Base-by-base conservation (phyloP, 768 basidiomycete genomes). In the Sarcomyxa edulis region DNA sequence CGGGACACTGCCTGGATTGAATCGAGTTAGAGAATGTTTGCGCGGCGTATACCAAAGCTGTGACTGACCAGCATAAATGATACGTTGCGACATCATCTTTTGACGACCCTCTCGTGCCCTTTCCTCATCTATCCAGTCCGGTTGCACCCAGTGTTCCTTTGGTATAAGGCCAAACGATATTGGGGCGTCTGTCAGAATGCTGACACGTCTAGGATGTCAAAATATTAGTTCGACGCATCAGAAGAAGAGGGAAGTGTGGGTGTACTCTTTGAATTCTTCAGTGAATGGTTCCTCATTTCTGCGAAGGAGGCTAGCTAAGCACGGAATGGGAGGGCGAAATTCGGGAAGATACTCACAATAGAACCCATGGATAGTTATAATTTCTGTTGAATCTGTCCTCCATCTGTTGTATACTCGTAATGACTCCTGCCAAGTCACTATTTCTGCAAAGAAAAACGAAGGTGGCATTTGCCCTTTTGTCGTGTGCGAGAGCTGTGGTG, bases 311-410 rank as follows among this genome's bases (percentile, higher is more conserved):
- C n/a, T n/a, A n/a, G n/a, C n/a, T n/a, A n/a, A n/a, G n/a, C n/a
- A n/a, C n/a, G n/a, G n/a, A n/a, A n/a, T n/a, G n/a, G n/a, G n/a
- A n/a, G n/a, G n/a, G n/a, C n/a, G n/a, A n/a, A n/a, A n/a, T n/a
- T n/a, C n/a, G n/a, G n/a, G n/a, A n/a, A n/a, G n/a, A n/a, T n/a
- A n/a, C n/a, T n/a, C n/a, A n/a, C 44, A 97, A 65, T 60, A 96
- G 85, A 18, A 91, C 81, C 58, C 87, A 96, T 4, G 90, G 88
- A 52, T 96, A 95, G 15, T 73, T 69, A 48, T 76, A 85, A 44
- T 70, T 74, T 30, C 68, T 64, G 60, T 97, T 97, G 65, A 93
- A 93, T 27, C 79, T 64, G 45, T 84, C 76, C 61, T 95, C 92
- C 45, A 91, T 61, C 56, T 84, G 74, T 45, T 73, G 73, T 48